These are phyloP conservation scores for Rosa persica DNA, from an alignment of 306 rosid species.

Conservation along the genomic window DNA sequence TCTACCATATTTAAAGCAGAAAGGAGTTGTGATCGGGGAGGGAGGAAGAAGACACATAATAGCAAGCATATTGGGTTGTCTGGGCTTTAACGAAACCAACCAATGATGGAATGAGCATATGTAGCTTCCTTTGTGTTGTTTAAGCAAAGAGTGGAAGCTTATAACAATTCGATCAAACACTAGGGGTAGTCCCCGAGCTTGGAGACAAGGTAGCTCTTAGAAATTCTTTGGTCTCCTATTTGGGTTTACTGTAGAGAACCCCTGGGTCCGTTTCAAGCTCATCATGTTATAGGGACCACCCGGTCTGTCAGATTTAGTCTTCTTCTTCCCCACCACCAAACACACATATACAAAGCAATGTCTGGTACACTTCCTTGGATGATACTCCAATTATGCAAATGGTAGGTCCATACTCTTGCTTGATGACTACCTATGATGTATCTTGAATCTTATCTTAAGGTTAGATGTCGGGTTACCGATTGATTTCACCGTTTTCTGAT, in stretches of 20 bases:
- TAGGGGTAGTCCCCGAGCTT: slow-evolving; percentile 20
- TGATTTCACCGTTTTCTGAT: not conserved
- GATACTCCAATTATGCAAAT: slow-evolving; percentile 19
- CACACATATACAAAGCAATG: slow-evolving; percentile 11
- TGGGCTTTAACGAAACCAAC: slow-evolving; percentile 30
- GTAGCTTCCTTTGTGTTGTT: slow-evolving; percentile 20
- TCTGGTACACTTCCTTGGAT: slow-evolving; percentile 14
- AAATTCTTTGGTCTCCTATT: slow-evolving; percentile 40
- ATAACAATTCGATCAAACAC: slow-evolving; percentile 4
- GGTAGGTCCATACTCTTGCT: slow-evolving; percentile 21
- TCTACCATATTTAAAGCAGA: slow-evolving; percentile 24
- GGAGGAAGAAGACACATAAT: not conserved
- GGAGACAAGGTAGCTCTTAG: slow-evolving; percentile 41
- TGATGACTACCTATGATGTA: not conserved
- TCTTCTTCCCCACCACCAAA: not conserved
- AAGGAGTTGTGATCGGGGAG: slow-evolving; percentile 8
- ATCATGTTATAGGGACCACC: slow-evolving; percentile 22
- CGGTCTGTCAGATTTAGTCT: slow-evolving; percentile 18
- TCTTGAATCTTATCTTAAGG: not conserved
- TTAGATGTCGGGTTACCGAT: not conserved
- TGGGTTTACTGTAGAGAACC: slow-evolving; percentile 27
- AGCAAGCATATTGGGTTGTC: slow-evolving; percentile 34
- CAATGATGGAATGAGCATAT: slow-evolving; percentile 27
- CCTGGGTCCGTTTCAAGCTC: slow-evolving; percentile 38
- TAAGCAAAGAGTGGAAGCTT: slow-evolving; percentile 21